A percentile compares a stretch with the other conserved stretches of the same genome.
Evolutionary conservation across 2,329 filamentous ascomycete genomes (phyloP).

Genomic region (Helminthosporium solani): DNA sequence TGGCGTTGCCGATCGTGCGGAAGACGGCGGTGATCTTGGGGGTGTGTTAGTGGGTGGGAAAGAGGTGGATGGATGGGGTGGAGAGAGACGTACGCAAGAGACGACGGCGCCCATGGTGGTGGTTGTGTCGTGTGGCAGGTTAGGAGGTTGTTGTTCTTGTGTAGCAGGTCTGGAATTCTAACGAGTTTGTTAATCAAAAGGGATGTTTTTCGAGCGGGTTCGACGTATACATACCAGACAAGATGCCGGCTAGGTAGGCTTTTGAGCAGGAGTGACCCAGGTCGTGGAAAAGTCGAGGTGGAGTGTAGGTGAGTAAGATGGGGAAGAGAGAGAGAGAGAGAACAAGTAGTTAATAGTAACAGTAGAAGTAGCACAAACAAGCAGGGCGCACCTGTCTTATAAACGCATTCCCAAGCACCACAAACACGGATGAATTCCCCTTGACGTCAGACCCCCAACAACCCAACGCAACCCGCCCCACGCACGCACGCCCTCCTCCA

Average conservation of each 20-base stretch:
- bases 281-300: no score
- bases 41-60: constrained; percentile 19
- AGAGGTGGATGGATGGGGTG: background rate
- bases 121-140: constrained; percentile 7
- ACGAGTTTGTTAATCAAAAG: background rate
- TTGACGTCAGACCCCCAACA: background rate
- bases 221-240: background rate
- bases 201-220: background rate
- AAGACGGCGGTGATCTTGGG: constrained; percentile 46
- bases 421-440: background rate
- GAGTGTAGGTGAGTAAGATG: background rate
- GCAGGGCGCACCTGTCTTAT: constrained; percentile 5
- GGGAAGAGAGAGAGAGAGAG: background rate
- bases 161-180: background rate
- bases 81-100: constrained; percentile 69
- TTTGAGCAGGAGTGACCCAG: no score
- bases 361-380: constrained; percentile 1
- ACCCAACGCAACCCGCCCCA: no score
- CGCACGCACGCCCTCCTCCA: background rate
- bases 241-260: no score
- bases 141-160: background rate
- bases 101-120: constrained; percentile 76
- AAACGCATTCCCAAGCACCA: background rate
- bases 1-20: constrained; percentile 48
- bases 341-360: background rate